phyloP scores from a whole-genome alignment of 31 red algal genomes.

The Bonnemaisonia californica region DNA sequence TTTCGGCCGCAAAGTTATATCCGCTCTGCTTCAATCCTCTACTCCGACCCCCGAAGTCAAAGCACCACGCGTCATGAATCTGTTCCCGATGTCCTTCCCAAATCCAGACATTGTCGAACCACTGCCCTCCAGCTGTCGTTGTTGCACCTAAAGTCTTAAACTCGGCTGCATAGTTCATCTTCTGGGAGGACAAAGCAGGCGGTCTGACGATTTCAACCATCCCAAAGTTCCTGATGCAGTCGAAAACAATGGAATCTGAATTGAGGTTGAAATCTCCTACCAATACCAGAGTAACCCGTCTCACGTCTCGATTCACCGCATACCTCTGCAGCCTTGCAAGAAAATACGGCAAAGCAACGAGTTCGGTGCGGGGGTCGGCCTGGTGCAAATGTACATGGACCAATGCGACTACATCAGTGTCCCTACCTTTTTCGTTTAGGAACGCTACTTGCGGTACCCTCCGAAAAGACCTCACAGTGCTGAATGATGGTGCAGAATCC shows the following conservation, averaged over 20 bases:
- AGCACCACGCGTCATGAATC: constrained; percentile 37
- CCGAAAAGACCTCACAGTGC: neutral
- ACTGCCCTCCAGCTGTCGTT: constrained; percentile 40
- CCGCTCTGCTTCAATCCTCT: constrained; percentile 19
- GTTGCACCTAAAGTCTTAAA: neutral
- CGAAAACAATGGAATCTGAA: constrained; percentile 4
- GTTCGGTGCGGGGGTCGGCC: neutral
- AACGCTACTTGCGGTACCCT: neutral
- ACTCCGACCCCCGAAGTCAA: constrained; percentile 31
- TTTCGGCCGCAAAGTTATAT: constrained; percentile 21
- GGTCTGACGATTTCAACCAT: constrained; percentile 37
- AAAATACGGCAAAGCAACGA: neutral
- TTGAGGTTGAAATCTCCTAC: constrained; percentile 26
- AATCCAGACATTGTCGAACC: constrained; percentile 54
- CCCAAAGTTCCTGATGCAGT: neutral
- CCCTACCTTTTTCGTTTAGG: neutral
- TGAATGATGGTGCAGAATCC: neutral
- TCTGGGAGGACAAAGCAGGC: neutral
- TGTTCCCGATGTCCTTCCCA: neutral
- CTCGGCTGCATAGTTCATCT: neutral
- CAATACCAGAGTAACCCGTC: neutral
- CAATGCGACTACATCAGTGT: neutral
- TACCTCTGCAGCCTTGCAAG: neutral
- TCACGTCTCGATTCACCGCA: neutral
- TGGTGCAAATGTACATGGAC: neutral